Conservation (phyloP, 2,329 filamentous ascomycete species). For the Pseudocercospora fuligena region DNA sequence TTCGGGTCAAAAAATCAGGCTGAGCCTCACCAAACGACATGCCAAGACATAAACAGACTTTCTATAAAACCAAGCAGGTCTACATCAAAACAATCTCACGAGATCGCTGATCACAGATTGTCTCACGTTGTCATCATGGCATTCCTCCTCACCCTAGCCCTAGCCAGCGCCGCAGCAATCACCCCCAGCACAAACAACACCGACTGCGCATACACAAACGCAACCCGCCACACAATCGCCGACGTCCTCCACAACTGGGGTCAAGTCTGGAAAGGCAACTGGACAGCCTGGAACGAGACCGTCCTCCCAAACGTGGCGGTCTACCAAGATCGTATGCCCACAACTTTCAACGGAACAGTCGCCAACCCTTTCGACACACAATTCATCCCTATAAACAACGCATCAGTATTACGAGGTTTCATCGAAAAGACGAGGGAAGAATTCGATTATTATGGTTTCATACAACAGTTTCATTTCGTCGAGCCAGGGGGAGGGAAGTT, state of each 20-base stretch:
- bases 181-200: not conserved
- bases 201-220: not conserved
- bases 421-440: not conserved
- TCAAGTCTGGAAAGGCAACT: not conserved
- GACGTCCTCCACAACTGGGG: not conserved
- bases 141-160: not conserved
- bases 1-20: not conserved
- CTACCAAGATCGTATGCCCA: not conserved
- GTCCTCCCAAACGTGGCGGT: not conserved
- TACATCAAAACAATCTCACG: not conserved
- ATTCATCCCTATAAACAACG: not conserved
- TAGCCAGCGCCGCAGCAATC: not conserved
- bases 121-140: not conserved
- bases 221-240: not conserved
- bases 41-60: not conserved
- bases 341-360: not conserved
- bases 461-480: not conserved
- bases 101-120: not conserved
- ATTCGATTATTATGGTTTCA: not conserved
- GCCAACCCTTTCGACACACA: not conserved
- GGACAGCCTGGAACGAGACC: not conserved
- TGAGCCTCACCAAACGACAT: not conserved
- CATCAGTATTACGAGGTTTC: not conserved
- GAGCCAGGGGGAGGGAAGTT: not conserved
- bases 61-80: not conserved